A percentile compares a stretch with the other conserved stretches of the same genome.
These are phyloP conservation scores for Lolium perenne DNA, from an alignment of 176 grass and related monocot species.

Conservation along the genomic window DNA sequence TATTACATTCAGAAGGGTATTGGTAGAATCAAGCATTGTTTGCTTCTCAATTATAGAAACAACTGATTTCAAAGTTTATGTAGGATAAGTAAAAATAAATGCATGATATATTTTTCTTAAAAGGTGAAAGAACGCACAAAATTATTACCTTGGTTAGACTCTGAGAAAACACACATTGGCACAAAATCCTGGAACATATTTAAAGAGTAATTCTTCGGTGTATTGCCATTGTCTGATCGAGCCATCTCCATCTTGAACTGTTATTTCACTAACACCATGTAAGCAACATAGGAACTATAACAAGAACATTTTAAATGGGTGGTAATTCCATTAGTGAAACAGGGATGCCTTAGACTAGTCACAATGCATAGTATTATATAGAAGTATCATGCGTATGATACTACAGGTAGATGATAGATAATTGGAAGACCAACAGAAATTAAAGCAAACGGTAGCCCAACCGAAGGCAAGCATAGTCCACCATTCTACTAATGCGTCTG, in stretches of 20 bases:
- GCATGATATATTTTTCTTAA: constrained; percentile 34
- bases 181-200: constrained; percentile 90
- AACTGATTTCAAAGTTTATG: background rate
- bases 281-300: constrained; percentile 26
- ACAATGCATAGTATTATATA: too few species aligned
- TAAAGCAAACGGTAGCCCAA: background rate
- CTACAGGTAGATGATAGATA: background rate
- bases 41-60: background rate
- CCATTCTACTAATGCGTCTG: background rate
- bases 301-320: too few species aligned
- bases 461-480: constrained; percentile 4
- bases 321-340: too few species aligned
- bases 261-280: constrained; percentile 33
- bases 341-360: too few species aligned
- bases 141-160: constrained; percentile 80
- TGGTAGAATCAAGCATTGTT: background rate
- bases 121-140: background rate
- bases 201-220: constrained; percentile 77
- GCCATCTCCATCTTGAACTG: constrained; percentile 97
- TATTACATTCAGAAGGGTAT: constrained; percentile 1
- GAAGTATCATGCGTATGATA: too few species aligned
- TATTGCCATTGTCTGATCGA: constrained; percentile 59
- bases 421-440: background rate
- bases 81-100: constrained; percentile 4
- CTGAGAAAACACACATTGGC: constrained; percentile 80